These are phyloP conservation scores for Narthecium ossifragum DNA, from an alignment of 106 monocot genomes.

Conservation along the genomic window DNA sequence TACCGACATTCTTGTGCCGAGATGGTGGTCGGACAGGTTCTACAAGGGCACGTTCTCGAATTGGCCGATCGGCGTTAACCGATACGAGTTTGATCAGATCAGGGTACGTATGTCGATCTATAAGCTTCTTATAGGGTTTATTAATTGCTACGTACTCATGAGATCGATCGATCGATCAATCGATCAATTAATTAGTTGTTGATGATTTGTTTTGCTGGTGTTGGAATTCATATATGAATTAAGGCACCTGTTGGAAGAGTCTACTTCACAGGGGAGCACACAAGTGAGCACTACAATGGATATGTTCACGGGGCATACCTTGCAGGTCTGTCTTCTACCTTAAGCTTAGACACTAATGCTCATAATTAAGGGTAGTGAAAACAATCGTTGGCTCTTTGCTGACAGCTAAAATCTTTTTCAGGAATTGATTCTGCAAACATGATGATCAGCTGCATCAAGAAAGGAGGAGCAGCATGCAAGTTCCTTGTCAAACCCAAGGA, in stretches of 20 bases:
- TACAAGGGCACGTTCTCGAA: conserved; percentile 77
- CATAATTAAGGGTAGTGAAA: no score
- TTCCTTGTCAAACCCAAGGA: conserved; percentile 21
- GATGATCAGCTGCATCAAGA: conserved; percentile 45
- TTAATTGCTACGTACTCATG: no score
- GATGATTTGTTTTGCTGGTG: background rate
- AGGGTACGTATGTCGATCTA: conserved; percentile 24
- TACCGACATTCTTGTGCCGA: conserved; percentile 63
- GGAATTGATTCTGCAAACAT: conserved; percentile 72
- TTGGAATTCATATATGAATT: background rate
- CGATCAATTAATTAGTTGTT: background rate
- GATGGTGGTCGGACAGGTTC: conserved; percentile 81
- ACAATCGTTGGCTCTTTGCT: no score
- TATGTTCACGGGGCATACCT: conserved; percentile 87
- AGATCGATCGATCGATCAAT: no score
- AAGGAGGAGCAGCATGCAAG: conserved; percentile 30
- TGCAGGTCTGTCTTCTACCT: conserved; percentile 30
- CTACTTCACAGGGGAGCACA: conserved; percentile 89
- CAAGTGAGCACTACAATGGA: conserved; percentile 76
- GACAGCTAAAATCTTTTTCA: no score
- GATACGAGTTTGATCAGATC: conserved; percentile 70
- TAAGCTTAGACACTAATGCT: background rate
- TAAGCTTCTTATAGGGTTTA: background rate
- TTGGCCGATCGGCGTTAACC: conserved; percentile 77
- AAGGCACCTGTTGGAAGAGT: conserved; percentile 78